Base-by-base conservation (phyloP, 371 early-diverging fungal species). In the Rhizopus microsporus region DNA sequence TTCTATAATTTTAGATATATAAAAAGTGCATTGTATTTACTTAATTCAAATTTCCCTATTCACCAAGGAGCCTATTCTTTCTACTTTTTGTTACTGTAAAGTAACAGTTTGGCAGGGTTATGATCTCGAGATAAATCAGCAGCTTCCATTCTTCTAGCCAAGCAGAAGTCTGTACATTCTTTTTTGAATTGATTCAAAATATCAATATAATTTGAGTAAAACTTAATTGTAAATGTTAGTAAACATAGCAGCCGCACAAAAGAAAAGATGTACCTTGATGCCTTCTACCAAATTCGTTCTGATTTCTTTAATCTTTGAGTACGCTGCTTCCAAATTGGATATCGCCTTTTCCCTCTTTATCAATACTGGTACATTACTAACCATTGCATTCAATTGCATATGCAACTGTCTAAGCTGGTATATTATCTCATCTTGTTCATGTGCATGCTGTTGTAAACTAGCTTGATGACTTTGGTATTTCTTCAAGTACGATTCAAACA, bases 91-190 rank as follows among this genome's bases (percentile, higher is more conserved):
- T 62, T 62, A 32, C 63, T 57, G 16, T 51, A 38, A 9, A 57
- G 23, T 34, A 55, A 45, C 13, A 58, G 10, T 30, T 47, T 54
- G 12, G 32, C 37, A 10, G 63, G 63, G 12, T 38, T 49, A n/a
- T 40, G 46, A 50, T 69, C 71, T 76, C 72, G 72, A 59, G 74
- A 44, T 39, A 80, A 49, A 17, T 89, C 88, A 42, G 81, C 63
- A 7, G 88, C 83, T 51, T 93, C 91, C 59, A 91, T 64, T 53
- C 83, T 77, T 50, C 93, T 68, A 1, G 92, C 85, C 51, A 88
- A 60, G 7, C 81, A 81, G 72, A 82, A 91, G 57, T 91, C 91
- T 47, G 65, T 57, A 68, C 88, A 90, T 53, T 80, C 82, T 40
- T 81, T 77, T 49, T 71, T 74, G 48, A 90, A 78, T 55, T 85